phyloP scores from a whole-genome alignment of 2,329 filamentous ascomycete genomes.

The Phaeosphaeriaceae sp. region DNA sequence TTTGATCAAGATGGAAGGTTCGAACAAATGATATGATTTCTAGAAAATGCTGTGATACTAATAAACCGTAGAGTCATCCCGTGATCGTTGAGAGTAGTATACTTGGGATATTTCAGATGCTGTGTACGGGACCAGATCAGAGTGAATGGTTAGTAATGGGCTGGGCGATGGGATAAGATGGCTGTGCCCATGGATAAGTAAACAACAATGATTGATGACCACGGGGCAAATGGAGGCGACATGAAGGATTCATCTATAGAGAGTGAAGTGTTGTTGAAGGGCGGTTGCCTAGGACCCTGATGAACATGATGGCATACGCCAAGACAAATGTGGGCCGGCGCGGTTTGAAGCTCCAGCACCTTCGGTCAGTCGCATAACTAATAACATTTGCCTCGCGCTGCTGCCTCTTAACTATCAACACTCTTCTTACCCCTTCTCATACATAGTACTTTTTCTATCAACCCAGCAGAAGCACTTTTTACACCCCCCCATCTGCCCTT shows the following conservation, averaged over 20 bases:
- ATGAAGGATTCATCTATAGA: too few species aligned
- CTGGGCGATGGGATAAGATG: too few species aligned
- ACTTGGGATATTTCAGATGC: too few species aligned
- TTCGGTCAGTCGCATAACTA: constrained; percentile 26
- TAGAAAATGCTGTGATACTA: not conserved
- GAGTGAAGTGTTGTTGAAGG: too few species aligned
- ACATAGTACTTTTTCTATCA: not conserved
- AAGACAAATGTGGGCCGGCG: constrained; percentile 18
- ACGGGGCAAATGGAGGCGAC: too few species aligned
- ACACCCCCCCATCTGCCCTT: constrained; percentile 21
- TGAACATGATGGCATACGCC: constrained; percentile 15
- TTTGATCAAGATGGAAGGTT: not conserved
- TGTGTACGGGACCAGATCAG: too few species aligned
- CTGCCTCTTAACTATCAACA: constrained; percentile 8
- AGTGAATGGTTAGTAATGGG: too few species aligned
- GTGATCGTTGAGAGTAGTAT: too few species aligned
- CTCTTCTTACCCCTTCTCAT: not conserved
- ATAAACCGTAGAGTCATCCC: too few species aligned
- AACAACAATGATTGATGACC: too few species aligned
- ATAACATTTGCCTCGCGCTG: constrained; percentile 12
- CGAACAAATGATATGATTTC: not conserved
- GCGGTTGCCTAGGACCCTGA: not conserved
- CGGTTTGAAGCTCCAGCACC: constrained; percentile 31
- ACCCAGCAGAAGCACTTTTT: not conserved
- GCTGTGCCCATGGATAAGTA: not conserved